phyloP scores from a whole-genome alignment of 2,329 filamentous ascomycete species.

The Apiospora aurea region DNA sequence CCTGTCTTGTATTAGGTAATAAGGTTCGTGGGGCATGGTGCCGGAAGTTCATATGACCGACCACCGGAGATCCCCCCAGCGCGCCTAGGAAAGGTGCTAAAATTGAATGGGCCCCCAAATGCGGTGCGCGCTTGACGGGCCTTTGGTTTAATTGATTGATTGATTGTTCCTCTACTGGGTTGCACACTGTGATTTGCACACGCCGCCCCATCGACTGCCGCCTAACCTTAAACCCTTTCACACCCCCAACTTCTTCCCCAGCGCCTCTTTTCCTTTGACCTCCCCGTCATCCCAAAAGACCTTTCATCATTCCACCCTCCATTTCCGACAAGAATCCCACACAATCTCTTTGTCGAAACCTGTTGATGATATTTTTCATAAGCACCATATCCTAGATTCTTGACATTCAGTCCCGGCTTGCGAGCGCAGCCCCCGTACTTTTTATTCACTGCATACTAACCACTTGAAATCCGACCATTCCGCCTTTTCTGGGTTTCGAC shows the following conservation, averaged over 20 bases:
- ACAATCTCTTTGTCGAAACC: not conserved
- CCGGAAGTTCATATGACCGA: slow-evolving; percentile 18
- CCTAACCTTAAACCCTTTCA: slow-evolving; percentile 19
- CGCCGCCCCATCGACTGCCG: slow-evolving; percentile 1
- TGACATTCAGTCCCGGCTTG: not conserved
- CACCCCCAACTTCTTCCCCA: slow-evolving; percentile 6
- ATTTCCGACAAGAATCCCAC: not conserved
- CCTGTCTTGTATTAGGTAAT: not conserved
- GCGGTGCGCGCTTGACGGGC: slow-evolving; percentile 11
- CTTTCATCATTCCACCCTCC: slow-evolving; percentile 2
- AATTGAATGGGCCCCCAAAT: slow-evolving; percentile 9
- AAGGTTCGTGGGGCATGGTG: not conserved
- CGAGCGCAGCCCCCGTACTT: not conserved
- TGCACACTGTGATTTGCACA: slow-evolving; percentile 9
- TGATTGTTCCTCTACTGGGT: not conserved
- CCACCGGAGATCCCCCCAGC: not conserved
- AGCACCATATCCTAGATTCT: not conserved
- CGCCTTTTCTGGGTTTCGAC: not conserved
- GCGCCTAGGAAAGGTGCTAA: not conserved
- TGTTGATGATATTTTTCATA: not conserved
- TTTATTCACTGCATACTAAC: slow-evolving; percentile 18
- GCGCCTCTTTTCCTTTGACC: not conserved
- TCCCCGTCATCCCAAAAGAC: not conserved
- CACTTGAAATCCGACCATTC: not conserved
- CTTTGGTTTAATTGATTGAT: not conserved